Percentiles rank a stretch among this genome's conserved stretches.
These are phyloP conservation scores for Chlorencoelia australis DNA, from an alignment of 2,329 filamentous ascomycete genomes.

Conservation along the genomic window DNA sequence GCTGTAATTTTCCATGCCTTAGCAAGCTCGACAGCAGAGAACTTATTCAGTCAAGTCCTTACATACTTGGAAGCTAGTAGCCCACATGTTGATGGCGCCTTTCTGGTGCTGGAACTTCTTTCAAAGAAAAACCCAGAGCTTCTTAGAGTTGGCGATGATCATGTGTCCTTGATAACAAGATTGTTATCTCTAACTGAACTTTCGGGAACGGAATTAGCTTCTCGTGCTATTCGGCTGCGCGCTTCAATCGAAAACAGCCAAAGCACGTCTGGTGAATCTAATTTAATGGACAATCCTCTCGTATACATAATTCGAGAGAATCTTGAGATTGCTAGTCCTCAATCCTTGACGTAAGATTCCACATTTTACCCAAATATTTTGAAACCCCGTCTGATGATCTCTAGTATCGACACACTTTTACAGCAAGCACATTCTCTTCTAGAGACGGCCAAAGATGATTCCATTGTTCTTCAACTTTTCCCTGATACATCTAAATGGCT, in stretches of 20 bases:
- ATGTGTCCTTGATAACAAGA: slow-evolving; percentile 41
- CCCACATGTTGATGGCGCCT: slow-evolving; percentile 21
- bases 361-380: background rate
- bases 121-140: slow-evolving; percentile 35
- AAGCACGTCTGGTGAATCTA: slow-evolving; percentile 1
- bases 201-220: slow-evolving; percentile 27
- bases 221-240: slow-evolving; percentile 28
- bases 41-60: slow-evolving; percentile 25
- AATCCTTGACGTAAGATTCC: slow-evolving; percentile 44
- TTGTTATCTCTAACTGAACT: slow-evolving; percentile 46
- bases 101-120: slow-evolving; percentile 40
- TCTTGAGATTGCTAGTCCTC: slow-evolving; percentile 37
- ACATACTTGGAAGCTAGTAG: slow-evolving; percentile 15
- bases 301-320: slow-evolving; percentile 45
- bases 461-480: slow-evolving; percentile 39
- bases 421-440: slow-evolving; percentile 36
- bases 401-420: slow-evolving; percentile 42
- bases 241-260: slow-evolving; percentile 33
- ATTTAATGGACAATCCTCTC: slow-evolving; percentile 30
- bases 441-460: slow-evolving; percentile 25
- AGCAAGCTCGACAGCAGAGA: slow-evolving; percentile 21
- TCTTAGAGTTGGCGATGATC: slow-evolving; percentile 37
- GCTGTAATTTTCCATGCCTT: slow-evolving; percentile 30
- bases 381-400: slow-evolving; percentile 10
- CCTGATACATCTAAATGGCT: slow-evolving; percentile 59